Percentiles rank a stretch among this genome's conserved stretches.
These are phyloP conservation scores for Lentinula sp. DNA, from an alignment of 768 basidiomycete species.

Conservation along the genomic window DNA sequence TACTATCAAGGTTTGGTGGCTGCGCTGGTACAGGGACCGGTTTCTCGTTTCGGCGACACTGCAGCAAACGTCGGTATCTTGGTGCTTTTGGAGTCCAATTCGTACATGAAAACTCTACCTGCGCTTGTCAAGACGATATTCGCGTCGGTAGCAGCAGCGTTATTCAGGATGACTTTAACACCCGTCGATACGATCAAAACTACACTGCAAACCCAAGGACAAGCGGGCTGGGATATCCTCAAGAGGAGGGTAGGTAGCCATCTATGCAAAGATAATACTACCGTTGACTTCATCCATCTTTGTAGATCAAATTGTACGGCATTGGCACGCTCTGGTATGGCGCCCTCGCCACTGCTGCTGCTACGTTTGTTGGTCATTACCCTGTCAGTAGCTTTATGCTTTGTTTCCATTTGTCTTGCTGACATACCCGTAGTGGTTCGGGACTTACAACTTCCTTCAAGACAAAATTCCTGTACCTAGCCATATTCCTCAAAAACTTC, in stretches of 20 bases:
- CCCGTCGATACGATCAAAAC: slow-evolving; percentile 96
- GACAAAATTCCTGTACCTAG: slow-evolving; percentile 51
- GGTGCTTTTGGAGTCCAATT: slow-evolving; percentile 74
- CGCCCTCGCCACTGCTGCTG: slow-evolving; percentile 85
- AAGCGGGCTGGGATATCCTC: slow-evolving; percentile 59
- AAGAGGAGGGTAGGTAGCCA: slow-evolving; percentile 47
- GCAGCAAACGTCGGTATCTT: slow-evolving; percentile 91
- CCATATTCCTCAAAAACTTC: slow-evolving; percentile 50
- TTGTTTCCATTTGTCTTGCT: no score
- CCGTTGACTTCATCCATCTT: not conserved
- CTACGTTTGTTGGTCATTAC: slow-evolving; percentile 91
- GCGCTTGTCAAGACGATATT: slow-evolving; percentile 69
- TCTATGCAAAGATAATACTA: not conserved
- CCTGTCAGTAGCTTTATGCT: slow-evolving; percentile 42
- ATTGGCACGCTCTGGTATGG: slow-evolving; percentile 84
- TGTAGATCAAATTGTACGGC: slow-evolving; percentile 68
- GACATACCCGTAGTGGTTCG: slow-evolving; percentile 59
- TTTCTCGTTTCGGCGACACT: slow-evolving; percentile 90
- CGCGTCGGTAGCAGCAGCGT: slow-evolving; percentile 72
- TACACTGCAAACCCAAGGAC: slow-evolving; percentile 89
- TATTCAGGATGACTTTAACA: slow-evolving; percentile 86
- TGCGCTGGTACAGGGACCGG: slow-evolving; percentile 81
- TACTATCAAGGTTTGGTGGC: slow-evolving; percentile 87
- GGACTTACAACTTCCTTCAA: slow-evolving; percentile 78
- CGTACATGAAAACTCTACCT: slow-evolving; percentile 61